Percentiles rank a stretch among this genome's conserved stretches.
Conservation (phyloP, 345 rosid genomes). For the Hibiscus tridactylites region DNA sequence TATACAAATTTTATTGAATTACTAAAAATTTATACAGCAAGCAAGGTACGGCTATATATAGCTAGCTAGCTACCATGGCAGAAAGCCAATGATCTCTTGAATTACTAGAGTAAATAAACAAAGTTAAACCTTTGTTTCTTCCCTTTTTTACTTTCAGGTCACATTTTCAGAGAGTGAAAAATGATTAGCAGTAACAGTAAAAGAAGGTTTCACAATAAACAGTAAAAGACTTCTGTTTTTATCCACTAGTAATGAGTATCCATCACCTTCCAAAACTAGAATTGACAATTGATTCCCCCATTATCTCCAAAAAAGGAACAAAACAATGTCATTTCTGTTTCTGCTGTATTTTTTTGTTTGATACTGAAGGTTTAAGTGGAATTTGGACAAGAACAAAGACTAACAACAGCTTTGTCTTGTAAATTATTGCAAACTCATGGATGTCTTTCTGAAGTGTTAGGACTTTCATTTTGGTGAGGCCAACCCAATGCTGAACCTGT, state of each 20-base stretch:
- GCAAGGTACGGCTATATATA: too few relatives aligned
- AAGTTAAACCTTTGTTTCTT: neutral
- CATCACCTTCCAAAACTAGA: neutral
- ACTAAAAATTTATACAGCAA: too few relatives aligned
- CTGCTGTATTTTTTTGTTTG: too few relatives aligned
- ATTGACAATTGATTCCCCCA: too few relatives aligned
- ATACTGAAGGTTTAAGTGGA: too few relatives aligned
- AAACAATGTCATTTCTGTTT: too few relatives aligned
- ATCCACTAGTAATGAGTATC: slow-evolving; percentile 6
- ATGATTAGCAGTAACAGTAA: neutral
- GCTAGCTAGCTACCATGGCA: too few relatives aligned
- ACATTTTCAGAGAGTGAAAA: neutral
- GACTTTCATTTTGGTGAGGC: neutral
- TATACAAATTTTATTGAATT: too few relatives aligned
- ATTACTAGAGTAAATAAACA: too few relatives aligned
- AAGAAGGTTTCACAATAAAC: neutral
- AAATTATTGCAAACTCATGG: neutral
- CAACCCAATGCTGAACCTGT: slow-evolving; percentile 2
- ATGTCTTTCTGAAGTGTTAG: neutral
- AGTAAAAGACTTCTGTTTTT: too few relatives aligned
- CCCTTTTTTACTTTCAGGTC: neutral
- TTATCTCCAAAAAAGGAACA: too few relatives aligned
- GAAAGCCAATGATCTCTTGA: too few relatives aligned
- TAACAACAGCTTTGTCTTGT: neutral
- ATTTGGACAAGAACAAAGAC: neutral